Evolutionary conservation across 495 filamentous ascomycete genomes (phyloP).

Genomic region (Penicillium waksmanii): DNA sequence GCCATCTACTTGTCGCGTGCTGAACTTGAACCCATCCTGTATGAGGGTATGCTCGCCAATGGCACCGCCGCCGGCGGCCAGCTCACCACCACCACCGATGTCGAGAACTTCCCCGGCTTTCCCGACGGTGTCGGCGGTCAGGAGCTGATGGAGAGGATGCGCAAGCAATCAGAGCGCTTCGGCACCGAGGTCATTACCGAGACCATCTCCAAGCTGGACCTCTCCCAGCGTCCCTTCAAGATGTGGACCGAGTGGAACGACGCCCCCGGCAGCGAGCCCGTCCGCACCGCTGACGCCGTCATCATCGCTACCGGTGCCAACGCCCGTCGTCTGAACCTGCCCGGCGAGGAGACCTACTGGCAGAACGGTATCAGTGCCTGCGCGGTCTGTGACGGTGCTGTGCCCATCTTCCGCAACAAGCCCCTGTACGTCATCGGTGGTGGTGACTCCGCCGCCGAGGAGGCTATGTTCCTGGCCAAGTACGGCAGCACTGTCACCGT

Average conservation of each 20-base stretch:
- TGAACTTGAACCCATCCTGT: slow-evolving; percentile 85
- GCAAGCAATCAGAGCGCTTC: slow-evolving; percentile 85
- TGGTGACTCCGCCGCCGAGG: slow-evolving; percentile 95
- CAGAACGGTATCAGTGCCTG: slow-evolving; percentile 95
- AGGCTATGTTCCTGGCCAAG: slow-evolving; percentile 96
- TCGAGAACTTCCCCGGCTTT: slow-evolving; percentile 98
- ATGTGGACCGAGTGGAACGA: slow-evolving; percentile 89
- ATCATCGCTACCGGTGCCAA: slow-evolving; percentile 97
- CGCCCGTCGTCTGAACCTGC: slow-evolving; percentile 76
- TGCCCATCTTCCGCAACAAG: slow-evolving; percentile 97
- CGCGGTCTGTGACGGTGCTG: slow-evolving; percentile 95
- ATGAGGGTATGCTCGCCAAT: slow-evolving; percentile 97
- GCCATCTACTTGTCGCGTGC: slow-evolving; percentile 95
- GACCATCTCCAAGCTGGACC: slow-evolving; percentile 87
- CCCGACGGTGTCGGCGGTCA: slow-evolving; percentile 81
- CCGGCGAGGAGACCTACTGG: slow-evolving; percentile 95
- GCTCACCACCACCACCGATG: slow-evolving; percentile 95
- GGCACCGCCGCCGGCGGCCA: slow-evolving; percentile 96
- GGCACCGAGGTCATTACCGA: slow-evolving; percentile 91
- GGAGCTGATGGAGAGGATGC: slow-evolving; percentile 94
- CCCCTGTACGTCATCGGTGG: slow-evolving; percentile 95
- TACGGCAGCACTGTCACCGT: slow-evolving; percentile 95
- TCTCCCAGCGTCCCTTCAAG: slow-evolving; percentile 85
- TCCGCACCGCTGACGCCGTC: slow-evolving; percentile 82
- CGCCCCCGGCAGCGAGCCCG: slow-evolving; percentile 59